A percentile compares a stretch with the other conserved stretches of the same genome.
Evolutionary conservation across 768 basidiomycete species (phyloP).

Genomic region (Aureoboletus auriporus): DNA sequence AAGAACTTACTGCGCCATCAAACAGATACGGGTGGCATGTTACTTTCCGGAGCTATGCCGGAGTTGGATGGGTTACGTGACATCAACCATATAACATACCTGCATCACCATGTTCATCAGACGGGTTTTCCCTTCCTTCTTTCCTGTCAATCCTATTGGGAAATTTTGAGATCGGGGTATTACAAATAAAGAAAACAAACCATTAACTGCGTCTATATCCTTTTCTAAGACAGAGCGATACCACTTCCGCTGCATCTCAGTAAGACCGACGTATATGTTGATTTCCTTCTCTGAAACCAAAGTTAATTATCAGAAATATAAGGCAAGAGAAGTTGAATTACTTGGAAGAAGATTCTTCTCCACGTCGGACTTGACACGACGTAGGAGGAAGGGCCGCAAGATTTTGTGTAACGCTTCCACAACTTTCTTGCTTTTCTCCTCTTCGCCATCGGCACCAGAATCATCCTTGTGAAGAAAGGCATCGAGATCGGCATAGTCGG

Average conservation of each 20-base stretch:
- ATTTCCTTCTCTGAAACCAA: constrained; percentile 82
- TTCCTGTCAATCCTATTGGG: constrained; percentile 76
- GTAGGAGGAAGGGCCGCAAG: constrained; percentile 87
- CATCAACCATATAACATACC: constrained; percentile 34
- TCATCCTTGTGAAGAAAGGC: constrained; percentile 91
- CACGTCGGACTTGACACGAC: constrained; percentile 94
- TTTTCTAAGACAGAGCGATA: constrained; percentile 95
- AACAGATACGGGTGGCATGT: constrained; percentile 91
- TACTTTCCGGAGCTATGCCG: constrained; percentile 63
- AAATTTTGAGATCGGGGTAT: not conserved
- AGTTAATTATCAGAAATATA: not conserved
- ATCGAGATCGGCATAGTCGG: constrained; percentile 87
- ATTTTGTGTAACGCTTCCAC: constrained; percentile 98
- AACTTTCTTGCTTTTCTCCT: constrained; percentile 85
- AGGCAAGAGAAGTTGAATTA: constrained; percentile 27
- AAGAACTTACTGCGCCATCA: constrained; percentile 71
- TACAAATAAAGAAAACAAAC: constrained; percentile 34
- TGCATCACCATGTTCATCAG: constrained; percentile 99
- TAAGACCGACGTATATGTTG: constrained; percentile 95
- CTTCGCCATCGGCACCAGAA: constrained; percentile 58
- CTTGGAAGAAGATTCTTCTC: constrained; percentile 95
- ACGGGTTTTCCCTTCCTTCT: constrained; percentile 97
- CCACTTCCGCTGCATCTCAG: constrained; percentile 98
- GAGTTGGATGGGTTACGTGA: not conserved
- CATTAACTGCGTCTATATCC: constrained; percentile 98